Percentiles rank a stretch among this genome's conserved stretches.
These are phyloP conservation scores for Citrus sinensis DNA, from an alignment of 345 rosid species.

Conservation along the genomic window DNA sequence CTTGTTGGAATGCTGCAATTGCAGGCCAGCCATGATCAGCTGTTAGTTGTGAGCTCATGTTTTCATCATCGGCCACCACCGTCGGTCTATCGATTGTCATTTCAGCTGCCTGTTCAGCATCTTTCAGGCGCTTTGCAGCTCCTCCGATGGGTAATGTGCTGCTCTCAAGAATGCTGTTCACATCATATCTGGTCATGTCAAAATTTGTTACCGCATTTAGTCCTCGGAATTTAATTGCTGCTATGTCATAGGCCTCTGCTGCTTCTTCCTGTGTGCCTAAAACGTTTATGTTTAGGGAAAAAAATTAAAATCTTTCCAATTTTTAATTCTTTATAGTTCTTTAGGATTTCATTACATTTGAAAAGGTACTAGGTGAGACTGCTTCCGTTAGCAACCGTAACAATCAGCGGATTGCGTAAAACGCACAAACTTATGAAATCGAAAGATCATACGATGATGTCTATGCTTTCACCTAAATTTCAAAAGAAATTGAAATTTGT, in stretches of 20 bases:
- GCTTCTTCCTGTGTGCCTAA: conserved; percentile 95
- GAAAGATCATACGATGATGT: too few species aligned
- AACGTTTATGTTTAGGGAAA: background rate
- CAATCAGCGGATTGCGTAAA: too few species aligned
- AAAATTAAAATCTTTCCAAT: background rate
- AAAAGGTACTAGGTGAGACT: background rate
- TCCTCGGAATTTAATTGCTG: conserved; percentile 93
- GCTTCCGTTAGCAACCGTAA: background rate
- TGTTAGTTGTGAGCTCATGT: conserved; percentile 13
- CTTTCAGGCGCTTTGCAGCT: conserved; percentile 64
- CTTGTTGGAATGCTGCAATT: conserved; percentile 43
- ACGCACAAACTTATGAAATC: too few species aligned
- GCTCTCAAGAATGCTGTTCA: conserved; percentile 82
- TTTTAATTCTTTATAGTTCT: background rate
- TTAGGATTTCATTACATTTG: background rate
- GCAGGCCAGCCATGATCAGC: conserved; percentile 39
- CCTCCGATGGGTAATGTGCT: conserved; percentile 71
- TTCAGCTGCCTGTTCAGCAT: conserved; percentile 36
- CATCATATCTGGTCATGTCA: conserved; percentile 84
- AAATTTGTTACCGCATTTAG: conserved; percentile 96
- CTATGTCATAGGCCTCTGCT: conserved; percentile 96
- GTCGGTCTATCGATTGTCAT: conserved; percentile 21
- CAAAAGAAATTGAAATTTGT: too few species aligned
- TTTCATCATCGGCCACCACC: conserved; percentile 6
- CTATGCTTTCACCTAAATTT: too few species aligned